phyloP scores from a whole-genome alignment of 768 basidiomycete species.

The Daedaleopsis sinensis region DNA sequence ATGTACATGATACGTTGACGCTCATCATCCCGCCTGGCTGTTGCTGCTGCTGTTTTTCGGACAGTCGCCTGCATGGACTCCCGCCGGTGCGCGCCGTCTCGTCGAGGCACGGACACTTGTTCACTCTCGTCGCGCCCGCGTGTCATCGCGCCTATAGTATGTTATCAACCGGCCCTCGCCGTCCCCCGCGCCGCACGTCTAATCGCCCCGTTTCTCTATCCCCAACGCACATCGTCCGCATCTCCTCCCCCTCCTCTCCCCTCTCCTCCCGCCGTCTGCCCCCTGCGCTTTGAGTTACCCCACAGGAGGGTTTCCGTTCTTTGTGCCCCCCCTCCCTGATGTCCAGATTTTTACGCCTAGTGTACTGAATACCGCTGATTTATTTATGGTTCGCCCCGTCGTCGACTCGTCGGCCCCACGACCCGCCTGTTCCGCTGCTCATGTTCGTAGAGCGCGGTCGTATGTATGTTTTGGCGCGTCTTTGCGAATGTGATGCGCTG shows the following conservation, averaged over 20 bases:
- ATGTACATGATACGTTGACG: conserved; percentile 18
- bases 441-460: background rate
- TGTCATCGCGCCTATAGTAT: background rate
- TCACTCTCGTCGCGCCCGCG: background rate
- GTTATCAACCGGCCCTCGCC: background rate
- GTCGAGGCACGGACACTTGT: conserved; percentile 16
- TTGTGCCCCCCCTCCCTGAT: background rate
- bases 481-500: background rate
- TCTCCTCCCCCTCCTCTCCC: too few relatives aligned
- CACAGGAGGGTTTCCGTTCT: conserved; percentile 9
- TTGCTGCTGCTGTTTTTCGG: background rate
- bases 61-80: conserved; percentile 4
- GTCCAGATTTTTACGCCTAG: conserved; percentile 4
- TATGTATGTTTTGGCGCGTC: background rate
- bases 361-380: conserved; percentile 24
- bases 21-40: background rate
- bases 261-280: background rate
- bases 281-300: conserved; percentile 3
- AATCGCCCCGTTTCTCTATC: too few relatives aligned
- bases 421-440: background rate
- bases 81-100: background rate
- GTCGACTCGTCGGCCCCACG: background rate
- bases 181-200: background rate
- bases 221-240: background rate
- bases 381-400: conserved; percentile 21